Evolutionary conservation across 495 filamentous ascomycete genomes (phyloP).

Genomic region (Staphylotrichum tortipilum): DNA sequence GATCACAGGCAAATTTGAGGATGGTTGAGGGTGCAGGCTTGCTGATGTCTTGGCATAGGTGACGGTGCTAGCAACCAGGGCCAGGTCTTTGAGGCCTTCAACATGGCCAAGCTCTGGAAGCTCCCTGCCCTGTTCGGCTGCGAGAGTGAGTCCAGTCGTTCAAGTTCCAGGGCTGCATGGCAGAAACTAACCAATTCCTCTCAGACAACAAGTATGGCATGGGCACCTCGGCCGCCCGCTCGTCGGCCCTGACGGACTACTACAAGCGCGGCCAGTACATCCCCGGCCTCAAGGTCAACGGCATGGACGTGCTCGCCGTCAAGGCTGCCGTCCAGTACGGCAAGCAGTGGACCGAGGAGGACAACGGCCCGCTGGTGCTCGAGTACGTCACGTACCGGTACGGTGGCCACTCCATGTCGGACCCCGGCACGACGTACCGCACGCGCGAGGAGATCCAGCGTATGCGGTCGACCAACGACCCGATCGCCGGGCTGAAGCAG

Average conservation of each 20-base stretch:
- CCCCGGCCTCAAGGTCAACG: slow-evolving; percentile 97
- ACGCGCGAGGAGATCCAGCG: slow-evolving; percentile 98
- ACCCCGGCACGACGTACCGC: slow-evolving; percentile 97
- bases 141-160: slow-evolving; percentile 70
- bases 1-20: background rate
- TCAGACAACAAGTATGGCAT: slow-evolving; percentile 99
- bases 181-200: slow-evolving; percentile 1
- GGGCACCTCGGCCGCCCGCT: slow-evolving; percentile 92
- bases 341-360: slow-evolving; percentile 70
- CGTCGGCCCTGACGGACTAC: slow-evolving; percentile 95
- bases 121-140: slow-evolving; percentile 91
- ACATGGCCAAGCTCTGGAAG: slow-evolving; percentile 99
- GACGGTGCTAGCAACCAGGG: slow-evolving; percentile 98
- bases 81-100: slow-evolving; percentile 99
- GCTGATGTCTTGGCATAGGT: slow-evolving; percentile 20
- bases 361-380: slow-evolving; percentile 87
- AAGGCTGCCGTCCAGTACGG: slow-evolving; percentile 91
- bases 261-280: slow-evolving; percentile 99
- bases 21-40: background rate
- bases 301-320: slow-evolving; percentile 97
- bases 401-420: slow-evolving; percentile 98
- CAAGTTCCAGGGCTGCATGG: background rate
- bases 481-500: slow-evolving; percentile 95
- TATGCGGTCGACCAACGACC: slow-evolving; percentile 97
- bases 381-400: slow-evolving; percentile 99